Evolutionary conservation across 2,329 filamentous ascomycete genomes (phyloP), one percentile per base, ranked within the genome.

Genomic region (Sordariomycetes sp.): DNA sequence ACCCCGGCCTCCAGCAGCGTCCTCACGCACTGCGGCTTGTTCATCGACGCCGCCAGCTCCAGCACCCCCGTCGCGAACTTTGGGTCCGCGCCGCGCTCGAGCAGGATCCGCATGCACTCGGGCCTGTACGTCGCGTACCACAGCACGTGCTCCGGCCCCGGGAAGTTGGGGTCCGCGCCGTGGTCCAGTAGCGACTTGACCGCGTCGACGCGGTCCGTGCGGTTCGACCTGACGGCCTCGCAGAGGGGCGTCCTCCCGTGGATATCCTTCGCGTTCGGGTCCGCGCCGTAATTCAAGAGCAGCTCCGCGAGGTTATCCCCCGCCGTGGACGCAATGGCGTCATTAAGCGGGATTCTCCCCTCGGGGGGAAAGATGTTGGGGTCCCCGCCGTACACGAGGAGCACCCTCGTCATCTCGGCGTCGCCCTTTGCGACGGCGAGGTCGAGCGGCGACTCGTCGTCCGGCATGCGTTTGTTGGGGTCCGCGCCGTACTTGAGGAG

Each of bases 91-190:
- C 82, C 83, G 28, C 78, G 77, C 2, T 70, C 61, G 1, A 86
- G 76, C 20, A 88, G 72, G 1, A 84, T 67, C 62, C 80, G 74
- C 35, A 87, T 70, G 59, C 79, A 83, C 8, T 73, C 68, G 0
- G 82, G 73, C 55, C 84, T 75, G 67, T 82, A 80, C 0, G 77
- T 78, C 0, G 83, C 75, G 1, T 82, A 81, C 84, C 84, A 85
- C 25, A 88, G 74, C 68, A 84, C 79, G 69, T 87, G 81, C 67
- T 86, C 85, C 12, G 84, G 83, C 1, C 81, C 84, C 1, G 85
- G 85, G 6, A 87, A 71, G 65, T 89, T 88, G 10, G 84, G 78
- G 62, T 87, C 78, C 1, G 85, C 85, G 2, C 79, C 77, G 57
- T 83, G 76, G 55, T 86, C 69, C 2, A 76, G 64, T 34, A 76